Conservation (phyloP, 176 grass and related monocot genomes). For the Oryza officinalis region DNA sequence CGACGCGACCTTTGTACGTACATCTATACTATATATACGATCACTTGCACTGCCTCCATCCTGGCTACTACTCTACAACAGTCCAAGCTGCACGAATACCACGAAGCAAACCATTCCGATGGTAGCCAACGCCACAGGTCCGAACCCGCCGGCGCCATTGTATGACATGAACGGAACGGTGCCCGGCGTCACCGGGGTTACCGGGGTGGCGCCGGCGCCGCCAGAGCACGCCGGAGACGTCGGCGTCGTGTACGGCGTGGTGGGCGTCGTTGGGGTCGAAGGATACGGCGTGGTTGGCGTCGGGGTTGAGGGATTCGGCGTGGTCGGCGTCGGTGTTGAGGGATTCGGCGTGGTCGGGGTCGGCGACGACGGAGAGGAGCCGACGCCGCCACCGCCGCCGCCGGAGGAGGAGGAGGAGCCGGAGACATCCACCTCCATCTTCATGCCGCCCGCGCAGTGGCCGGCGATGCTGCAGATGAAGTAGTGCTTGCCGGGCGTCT, state of each 20-base stretch:
- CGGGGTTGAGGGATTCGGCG: slow-evolving; percentile 17
- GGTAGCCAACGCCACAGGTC: slow-evolving; percentile 2
- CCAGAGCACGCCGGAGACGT: slow-evolving; percentile 37
- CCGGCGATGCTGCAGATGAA: slow-evolving; percentile 69
- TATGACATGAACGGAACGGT: slow-evolving; percentile 33
- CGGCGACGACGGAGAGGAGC: slow-evolving; percentile 27
- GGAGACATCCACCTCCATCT: slow-evolving; percentile 66
- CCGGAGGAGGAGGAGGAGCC: slow-evolving; percentile 10
- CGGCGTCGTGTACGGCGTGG: slow-evolving; percentile 25
- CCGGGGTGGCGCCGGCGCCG: slow-evolving; percentile 21
- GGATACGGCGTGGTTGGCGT: slow-evolving; percentile 24
- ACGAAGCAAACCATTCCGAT: slow-evolving; percentile 28
- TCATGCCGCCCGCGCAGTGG: slow-evolving; percentile 82
- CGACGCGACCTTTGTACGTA: not conserved
- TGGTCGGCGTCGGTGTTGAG: not conserved
- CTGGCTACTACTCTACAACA: slow-evolving; percentile 43
- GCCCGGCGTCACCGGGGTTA: slow-evolving; percentile 23
- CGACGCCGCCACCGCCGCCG: slow-evolving; percentile 15
- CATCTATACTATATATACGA: not conserved
- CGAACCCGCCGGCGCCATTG: slow-evolving; percentile 19
- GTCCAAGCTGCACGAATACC: slow-evolving; percentile 34
- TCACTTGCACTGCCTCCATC: slow-evolving; percentile 48
- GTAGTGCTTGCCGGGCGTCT: slow-evolving; percentile 69
- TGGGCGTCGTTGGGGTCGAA: not conserved
- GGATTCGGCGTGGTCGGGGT: not conserved